Base-by-base conservation (phyloP, 2,329 filamentous ascomycete species). In the Penicillium sp. region DNA sequence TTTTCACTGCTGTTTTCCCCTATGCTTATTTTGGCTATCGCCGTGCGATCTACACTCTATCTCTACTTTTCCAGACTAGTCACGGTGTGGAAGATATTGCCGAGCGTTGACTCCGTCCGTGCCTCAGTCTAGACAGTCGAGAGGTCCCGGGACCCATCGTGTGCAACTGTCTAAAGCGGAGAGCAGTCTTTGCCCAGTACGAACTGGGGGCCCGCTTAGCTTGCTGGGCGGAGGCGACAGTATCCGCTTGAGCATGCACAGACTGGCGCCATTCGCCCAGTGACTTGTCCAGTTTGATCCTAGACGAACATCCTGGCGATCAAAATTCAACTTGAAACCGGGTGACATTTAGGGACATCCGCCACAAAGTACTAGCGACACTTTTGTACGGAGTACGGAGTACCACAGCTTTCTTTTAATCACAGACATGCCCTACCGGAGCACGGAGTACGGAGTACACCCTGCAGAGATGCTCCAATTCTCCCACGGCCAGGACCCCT, bases 241-340 rank as follows among this genome's bases (percentile, higher is more conserved):
- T 45, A 53, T 50, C 40, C 46, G 44, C 39, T 48, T 42, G 14
- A 50, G 16, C 29, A 42, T 45, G 46, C 46, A 54, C 46, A 50
- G 46, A 50, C 46, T 54, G 24, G 45, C 31, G 16, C 27, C 7
- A 27, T 50, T 34, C 46, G 36, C 18, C n/a, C 45, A 34, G 50
- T 50, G 51, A 50, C 45, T 50, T 45, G 51, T 54, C 40, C 34
- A 45, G 44, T 54, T 21, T 45, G 8, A 53, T 54, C 40, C 46
- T 54, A 40, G 51, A 24, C 32, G 51, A 50, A 45, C 40, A 50
- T 54, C 50, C 27, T 24, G 46, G 41, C 34, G 46, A 50, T 50
- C 51, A 45, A 40, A 50, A 36, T 54, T 40, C 46, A n/a, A 34
- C 24, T 34, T 54, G 34, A 50, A 54, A 53, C 34, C 40, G 7